phyloP scores from a whole-genome alignment of 73 alveolate species.

The Breviolum minutum region DNA sequence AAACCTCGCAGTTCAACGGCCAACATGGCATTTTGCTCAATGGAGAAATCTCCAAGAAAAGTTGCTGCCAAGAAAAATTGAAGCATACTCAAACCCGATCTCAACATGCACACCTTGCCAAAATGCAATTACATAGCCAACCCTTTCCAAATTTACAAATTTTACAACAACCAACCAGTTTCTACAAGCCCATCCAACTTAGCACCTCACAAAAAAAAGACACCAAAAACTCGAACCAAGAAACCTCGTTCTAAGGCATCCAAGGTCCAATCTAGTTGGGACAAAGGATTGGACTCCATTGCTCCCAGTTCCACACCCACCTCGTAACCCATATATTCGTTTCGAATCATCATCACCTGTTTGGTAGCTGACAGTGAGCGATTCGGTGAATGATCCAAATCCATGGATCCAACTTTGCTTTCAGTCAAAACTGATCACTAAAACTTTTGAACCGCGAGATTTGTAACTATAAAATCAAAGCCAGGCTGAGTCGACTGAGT shows the following conservation, averaged over 20 bases:
- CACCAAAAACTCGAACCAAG: neutral
- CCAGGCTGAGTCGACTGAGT: neutral
- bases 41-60: too few relatives aligned
- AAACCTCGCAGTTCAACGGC: neutral
- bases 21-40: too few relatives aligned
- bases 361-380: too few relatives aligned
- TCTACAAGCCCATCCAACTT: neutral
- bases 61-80: too few relatives aligned
- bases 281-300: slow-evolving; percentile 50
- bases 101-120: too few relatives aligned
- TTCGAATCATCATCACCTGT: slow-evolving; percentile 93
- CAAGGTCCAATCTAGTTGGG: neutral
- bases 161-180: neutral
- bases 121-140: too few relatives aligned
- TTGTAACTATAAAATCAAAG: neutral
- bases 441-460: too few relatives aligned
- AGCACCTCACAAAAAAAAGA: too few relatives aligned
- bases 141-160: neutral
- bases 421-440: too few relatives aligned
- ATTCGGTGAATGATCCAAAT: too few relatives aligned
- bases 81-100: too few relatives aligned
- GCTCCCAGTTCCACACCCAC: slow-evolving; percentile 60
- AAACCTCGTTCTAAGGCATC: slow-evolving; percentile 49
- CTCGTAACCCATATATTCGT: slow-evolving; percentile 76
- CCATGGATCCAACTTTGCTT: too few relatives aligned